Evolutionary conservation across 176 grass and related monocot species (phyloP), one percentile per base, ranked within the genome.

Genomic region (Rhynchospora pubera): DNA sequence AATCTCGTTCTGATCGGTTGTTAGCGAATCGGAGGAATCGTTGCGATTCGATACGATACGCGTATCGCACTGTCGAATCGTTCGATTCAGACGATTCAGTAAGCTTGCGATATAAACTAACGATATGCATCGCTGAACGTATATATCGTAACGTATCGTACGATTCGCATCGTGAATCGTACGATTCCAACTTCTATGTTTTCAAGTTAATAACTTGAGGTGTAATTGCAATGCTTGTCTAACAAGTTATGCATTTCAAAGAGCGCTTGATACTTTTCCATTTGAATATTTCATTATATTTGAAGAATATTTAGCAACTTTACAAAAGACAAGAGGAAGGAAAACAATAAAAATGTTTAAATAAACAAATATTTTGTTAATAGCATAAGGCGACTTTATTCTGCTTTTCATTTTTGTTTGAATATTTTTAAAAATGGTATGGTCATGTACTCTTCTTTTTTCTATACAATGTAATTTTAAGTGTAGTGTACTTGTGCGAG

Each of bases 231-330:
- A 28, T 47, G 67, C 42, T 71, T 9, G 5, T 47, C 39, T 47
- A 18, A 34, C 26, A 11, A 74, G 18, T 50, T 50, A 50, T 77
- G 50, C 15, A 55, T 56, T 32, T 56, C 14, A 77, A 70, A 56
- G 1, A 28, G 13, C 52, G 6, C 66, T 4, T 75, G 22, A 3
- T 10, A 51, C 5, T 55, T 28, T 26, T 52, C 46, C 48, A 26
- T 22, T 76, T 28, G 4, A 18, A 56, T 77, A 77, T 52, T 77
- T 74, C 47, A 53, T 53, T 77, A 77, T 77, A 7, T 77, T 76
- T 30, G 71, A 76, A 14, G 23, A 28, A 18, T 55, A 23, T 7
- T 39, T 55, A 76, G 53, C 21, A 53, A 76, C 52, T 48, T 72
- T 24, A 21, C 34, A 51, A 74, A 73, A 51, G 21, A 26, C 5